phyloP scores from a whole-genome alignment of 2,329 filamentous ascomycete species.

The Talaromyces sp. region DNA sequence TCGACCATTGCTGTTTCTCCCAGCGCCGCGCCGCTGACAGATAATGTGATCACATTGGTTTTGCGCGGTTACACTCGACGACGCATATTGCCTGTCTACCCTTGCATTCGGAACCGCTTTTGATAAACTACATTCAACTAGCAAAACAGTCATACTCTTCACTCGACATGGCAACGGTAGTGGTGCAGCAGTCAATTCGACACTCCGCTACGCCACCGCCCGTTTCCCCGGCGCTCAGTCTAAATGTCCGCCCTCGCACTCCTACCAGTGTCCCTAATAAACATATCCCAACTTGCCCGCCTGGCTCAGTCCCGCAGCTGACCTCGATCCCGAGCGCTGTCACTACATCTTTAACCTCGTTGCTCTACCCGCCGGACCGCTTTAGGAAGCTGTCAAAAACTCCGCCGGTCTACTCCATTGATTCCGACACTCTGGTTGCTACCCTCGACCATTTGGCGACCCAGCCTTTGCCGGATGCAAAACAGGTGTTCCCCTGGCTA shows the following conservation, averaged over 20 bases:
- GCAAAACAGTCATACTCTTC: neutral
- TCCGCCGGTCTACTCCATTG: conserved; percentile 68
- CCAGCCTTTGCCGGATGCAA: conserved; percentile 77
- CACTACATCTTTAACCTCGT: conserved; percentile 56
- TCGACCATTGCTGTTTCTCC: neutral
- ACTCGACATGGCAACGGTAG: conserved; percentile 41
- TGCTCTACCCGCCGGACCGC: conserved; percentile 68
- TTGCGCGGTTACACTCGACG: neutral
- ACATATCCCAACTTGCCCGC: conserved; percentile 83
- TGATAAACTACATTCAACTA: neutral
- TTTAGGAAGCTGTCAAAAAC: conserved; percentile 54
- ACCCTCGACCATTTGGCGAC: conserved; percentile 72
- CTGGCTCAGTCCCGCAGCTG: conserved; percentile 62
- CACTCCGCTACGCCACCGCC: conserved; percentile 48
- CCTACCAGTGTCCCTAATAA: conserved; percentile 74
- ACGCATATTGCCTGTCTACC: neutral
- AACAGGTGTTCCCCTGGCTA: conserved; percentile 91
- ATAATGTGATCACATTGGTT: conserved; percentile 2
- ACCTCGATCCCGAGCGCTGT: conserved; percentile 60
- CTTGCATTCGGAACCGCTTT: neutral
- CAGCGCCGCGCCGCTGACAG: neutral
- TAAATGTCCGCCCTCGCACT: conserved; percentile 54
- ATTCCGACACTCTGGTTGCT: conserved; percentile 61
- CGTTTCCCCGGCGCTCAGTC: conserved; percentile 48
- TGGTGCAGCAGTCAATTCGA: conserved; percentile 42